phyloP scores from a whole-genome alignment of 192 early-diverging fungal genomes.

The Linnemannia zychae region DNA sequence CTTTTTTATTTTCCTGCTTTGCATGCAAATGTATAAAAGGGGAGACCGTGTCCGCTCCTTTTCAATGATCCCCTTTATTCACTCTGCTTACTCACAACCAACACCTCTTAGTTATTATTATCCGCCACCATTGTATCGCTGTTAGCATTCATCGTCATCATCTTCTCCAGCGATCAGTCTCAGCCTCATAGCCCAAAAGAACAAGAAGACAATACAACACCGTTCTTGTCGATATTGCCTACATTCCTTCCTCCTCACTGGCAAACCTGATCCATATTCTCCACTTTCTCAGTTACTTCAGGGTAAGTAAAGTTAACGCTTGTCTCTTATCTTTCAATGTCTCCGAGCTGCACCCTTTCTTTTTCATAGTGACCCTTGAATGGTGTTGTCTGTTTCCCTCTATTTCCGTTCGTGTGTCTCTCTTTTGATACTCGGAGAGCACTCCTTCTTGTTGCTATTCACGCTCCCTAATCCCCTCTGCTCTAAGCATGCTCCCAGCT shows the following conservation, averaged over 20 bases:
- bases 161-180: not conserved
- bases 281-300: not conserved
- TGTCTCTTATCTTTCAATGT: not conserved
- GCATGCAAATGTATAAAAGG: not conserved
- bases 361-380: not conserved
- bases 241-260: not conserved
- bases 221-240: not conserved
- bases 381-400: not conserved
- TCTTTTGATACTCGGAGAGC: slow-evolving; percentile 8
- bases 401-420: not conserved
- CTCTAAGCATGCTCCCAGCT: not conserved
- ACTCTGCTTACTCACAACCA: not conserved
- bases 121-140: not conserved
- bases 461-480: slow-evolving; percentile 12
- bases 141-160: not conserved
- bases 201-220: not conserved
- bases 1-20: too few species aligned
- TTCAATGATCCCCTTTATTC: too few species aligned
- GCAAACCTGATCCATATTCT: not conserved
- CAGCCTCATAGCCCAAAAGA: not conserved
- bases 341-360: slow-evolving; percentile 1
- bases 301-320: not conserved
- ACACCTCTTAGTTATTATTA: not conserved
- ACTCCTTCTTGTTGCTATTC: slow-evolving; percentile 12
- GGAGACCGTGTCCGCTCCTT: not conserved